Base-by-base conservation (phyloP, 2,329 filamentous ascomycete species). In the Tolypocladium tundrense region DNA sequence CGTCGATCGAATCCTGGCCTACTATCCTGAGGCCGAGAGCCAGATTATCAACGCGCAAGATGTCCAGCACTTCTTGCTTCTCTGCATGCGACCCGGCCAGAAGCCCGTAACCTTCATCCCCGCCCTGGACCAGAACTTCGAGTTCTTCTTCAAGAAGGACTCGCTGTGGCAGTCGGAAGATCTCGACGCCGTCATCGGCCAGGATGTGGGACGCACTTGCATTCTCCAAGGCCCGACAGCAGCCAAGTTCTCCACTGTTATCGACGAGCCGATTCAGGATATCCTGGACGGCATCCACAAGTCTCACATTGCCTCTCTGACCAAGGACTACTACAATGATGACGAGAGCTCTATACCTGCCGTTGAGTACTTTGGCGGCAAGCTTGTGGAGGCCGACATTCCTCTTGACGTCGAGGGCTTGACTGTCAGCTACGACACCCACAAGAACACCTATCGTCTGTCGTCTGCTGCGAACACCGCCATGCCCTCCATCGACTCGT, bases 101-200 rank as follows among this genome's bases (percentile, higher is more conserved):
- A 99, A 99, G 82, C 94, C 94, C 2, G 90, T 95, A 35, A 94
- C 93, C 0, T 99, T 99, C 70, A 92, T 99, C 37, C 94, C 94
- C 6, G 81, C 88, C n/a, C 81, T 99, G 27, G 94, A 99, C 67
- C 91, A 96, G 62, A 96, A 93, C 71, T 99, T 99, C 65, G 94
- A 99, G 71, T 96, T 95, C 77, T 99, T 91, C 79, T 99, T 99
- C 87, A 99, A 99, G 86, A 99, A 99, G 79, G 94, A 99, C 73
- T 99, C 94, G 1, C 83, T 99, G 9, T 99, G 94, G 94, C 94
- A 99, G 76, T 97, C 94, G 1, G 94, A 99, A 75, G 94, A 99
- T 68, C 81, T 99, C 13, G 93, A 95, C 68, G 94, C 94, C 57
- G 92, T 99, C 59, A 92, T 97, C 60, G 93, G 82, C 65, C 94